phyloP scores from a whole-genome alignment of 192 early-diverging fungal genomes.

The Podila clonocystis region DNA sequence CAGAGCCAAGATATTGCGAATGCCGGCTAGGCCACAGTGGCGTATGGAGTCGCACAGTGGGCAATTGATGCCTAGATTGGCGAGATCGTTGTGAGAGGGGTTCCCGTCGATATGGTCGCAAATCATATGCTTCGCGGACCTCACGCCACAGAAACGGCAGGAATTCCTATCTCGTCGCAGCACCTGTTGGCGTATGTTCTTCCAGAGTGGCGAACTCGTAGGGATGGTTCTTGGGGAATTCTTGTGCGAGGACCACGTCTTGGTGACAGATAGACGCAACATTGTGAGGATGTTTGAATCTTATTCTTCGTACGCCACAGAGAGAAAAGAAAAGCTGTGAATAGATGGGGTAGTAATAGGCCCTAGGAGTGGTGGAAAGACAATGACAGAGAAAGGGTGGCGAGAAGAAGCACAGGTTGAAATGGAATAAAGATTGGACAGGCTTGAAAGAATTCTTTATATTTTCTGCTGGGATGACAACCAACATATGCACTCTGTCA shows the following conservation, averaged over 20 bases:
- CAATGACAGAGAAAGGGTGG: too few relatives aligned
- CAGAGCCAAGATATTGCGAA: constrained; percentile 10
- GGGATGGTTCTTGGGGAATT: not conserved
- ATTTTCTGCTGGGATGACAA: too few relatives aligned
- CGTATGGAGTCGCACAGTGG: constrained; percentile 14
- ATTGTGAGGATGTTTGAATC: too few relatives aligned
- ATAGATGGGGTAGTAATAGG: too few relatives aligned
- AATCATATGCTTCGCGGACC: constrained; percentile 8
- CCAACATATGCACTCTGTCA: too few relatives aligned
- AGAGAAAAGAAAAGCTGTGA: too few relatives aligned
- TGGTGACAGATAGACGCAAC: too few relatives aligned
- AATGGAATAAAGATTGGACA: too few relatives aligned
- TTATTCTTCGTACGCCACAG: too few relatives aligned
- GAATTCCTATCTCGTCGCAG: constrained; percentile 4
- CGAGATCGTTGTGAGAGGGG: constrained; percentile 20
- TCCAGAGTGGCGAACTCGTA: not conserved
- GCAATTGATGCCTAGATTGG: constrained; percentile 21
- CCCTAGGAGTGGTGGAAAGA: too few relatives aligned
- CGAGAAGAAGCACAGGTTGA: too few relatives aligned
- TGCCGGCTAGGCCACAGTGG: constrained; percentile 14
- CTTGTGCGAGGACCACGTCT: not conserved
- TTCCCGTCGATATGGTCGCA: constrained; percentile 12
- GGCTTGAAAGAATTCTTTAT: too few relatives aligned
- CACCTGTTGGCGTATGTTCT: constrained; percentile 1
- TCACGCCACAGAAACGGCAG: constrained; percentile 14